Evolutionary conservation across 805 yeast species (phyloP).

Genomic region (Candida taoyuanica): DNA sequence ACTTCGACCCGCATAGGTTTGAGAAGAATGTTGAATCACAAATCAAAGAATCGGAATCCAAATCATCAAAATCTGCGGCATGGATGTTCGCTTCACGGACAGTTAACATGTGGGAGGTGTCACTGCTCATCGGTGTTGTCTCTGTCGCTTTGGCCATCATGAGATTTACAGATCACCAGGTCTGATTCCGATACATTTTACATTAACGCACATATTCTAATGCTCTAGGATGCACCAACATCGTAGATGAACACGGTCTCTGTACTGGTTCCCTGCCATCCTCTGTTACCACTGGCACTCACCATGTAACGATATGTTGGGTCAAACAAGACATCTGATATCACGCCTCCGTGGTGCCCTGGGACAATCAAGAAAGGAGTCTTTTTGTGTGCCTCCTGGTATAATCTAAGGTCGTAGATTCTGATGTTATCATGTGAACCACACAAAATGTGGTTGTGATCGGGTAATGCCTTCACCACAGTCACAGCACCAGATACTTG

Average conservation of each 20-base stretch:
- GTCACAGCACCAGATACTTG: constrained; percentile 88
- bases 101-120: too few relatives aligned
- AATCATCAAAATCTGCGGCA: too few relatives aligned
- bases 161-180: too few relatives aligned
- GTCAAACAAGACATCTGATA: constrained; percentile 75
- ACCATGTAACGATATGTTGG: constrained; percentile 85
- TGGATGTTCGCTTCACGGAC: too few relatives aligned
- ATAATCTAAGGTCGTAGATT: constrained; percentile 64
- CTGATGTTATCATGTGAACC: constrained; percentile 90
- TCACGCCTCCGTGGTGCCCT: constrained; percentile 92
- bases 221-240: too few relatives aligned
- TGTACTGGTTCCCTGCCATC: constrained; percentile 84
- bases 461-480: constrained; percentile 74
- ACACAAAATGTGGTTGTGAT: constrained; percentile 71
- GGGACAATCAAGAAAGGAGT: constrained; percentile 85
- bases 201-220: too few relatives aligned
- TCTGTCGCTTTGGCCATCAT: not conserved
- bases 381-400: constrained; percentile 33
- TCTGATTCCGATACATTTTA: too few relatives aligned
- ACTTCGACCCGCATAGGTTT: too few relatives aligned
- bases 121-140: not conserved
- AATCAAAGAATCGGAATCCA: too few relatives aligned
- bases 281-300: constrained; percentile 90
- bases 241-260: constrained; percentile 83
- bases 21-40: too few relatives aligned